These are phyloP conservation scores for Thraustochytrium sp. DNA, from an alignment of 352 stramenopile species.

Conservation along the genomic window DNA sequence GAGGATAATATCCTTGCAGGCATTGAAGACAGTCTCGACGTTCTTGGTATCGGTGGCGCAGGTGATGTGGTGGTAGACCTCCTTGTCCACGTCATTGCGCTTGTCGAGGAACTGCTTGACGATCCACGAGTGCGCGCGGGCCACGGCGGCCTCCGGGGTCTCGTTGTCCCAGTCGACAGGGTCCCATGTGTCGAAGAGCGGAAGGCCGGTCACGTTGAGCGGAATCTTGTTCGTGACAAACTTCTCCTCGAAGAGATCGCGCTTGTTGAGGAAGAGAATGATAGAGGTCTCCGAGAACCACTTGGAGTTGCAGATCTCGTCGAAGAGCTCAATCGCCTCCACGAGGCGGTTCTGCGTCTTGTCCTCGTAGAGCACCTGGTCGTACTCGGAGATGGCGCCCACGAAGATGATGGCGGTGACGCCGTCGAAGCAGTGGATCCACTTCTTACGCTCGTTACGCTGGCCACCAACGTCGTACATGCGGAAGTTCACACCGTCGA, in stretches of 20 bases:
- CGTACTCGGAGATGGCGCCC: constrained; percentile 46
- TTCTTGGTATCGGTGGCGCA: constrained; percentile 57
- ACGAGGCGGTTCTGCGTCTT: constrained; percentile 58
- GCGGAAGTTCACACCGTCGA: constrained; percentile 59
- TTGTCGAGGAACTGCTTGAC: constrained; percentile 30
- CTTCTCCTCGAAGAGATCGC: constrained; percentile 59
- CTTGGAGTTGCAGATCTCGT: constrained; percentile 61
- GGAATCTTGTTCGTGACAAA: constrained; percentile 48
- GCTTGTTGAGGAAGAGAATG: constrained; percentile 65
- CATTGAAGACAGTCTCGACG: constrained; percentile 57
- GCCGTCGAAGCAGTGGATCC: constrained; percentile 68
- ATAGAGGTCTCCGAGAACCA: constrained; percentile 61
- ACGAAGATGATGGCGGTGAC: constrained; percentile 55
- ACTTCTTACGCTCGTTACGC: constrained; percentile 66
- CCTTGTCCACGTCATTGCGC: constrained; percentile 47
- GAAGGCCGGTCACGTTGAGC: constrained; percentile 30
- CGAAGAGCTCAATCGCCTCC: constrained; percentile 60
- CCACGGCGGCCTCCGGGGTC: background rate
- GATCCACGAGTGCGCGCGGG: constrained; percentile 20
- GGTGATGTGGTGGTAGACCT: constrained; percentile 57
- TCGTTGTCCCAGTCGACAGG: constrained; percentile 20
- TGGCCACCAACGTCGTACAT: constrained; percentile 67
- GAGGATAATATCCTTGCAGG: constrained; percentile 59
- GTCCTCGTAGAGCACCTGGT: constrained; percentile 64
- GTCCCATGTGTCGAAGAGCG: constrained; percentile 34